Conservation (phyloP, 345 rosid genomes). For the Lepidium aucheri region DNA sequence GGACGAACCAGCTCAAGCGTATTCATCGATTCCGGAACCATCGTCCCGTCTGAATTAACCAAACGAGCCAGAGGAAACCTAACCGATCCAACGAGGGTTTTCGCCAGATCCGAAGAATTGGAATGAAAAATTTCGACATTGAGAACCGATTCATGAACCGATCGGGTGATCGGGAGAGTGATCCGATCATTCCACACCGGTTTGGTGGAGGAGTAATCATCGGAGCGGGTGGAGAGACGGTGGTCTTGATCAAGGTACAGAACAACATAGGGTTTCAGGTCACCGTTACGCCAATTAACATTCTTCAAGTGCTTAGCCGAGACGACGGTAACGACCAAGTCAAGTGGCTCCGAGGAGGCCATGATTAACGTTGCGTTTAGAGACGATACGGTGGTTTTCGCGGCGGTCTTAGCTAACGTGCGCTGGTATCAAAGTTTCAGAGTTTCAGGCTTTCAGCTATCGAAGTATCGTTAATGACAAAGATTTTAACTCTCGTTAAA, state of each 20-base stretch:
- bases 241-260: conserved; percentile 38
- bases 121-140: conserved; percentile 47
- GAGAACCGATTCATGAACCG: conserved; percentile 40
- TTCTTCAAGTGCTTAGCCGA: conserved; percentile 59
- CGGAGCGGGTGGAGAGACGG: conserved; percentile 45
- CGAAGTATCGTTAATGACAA: neutral
- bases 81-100: conserved; percentile 53
- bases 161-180: conserved; percentile 36
- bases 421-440: conserved; percentile 16
- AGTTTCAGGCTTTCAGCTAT: neutral
- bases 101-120: conserved; percentile 38
- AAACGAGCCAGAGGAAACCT: conserved; percentile 42
- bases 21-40: conserved; percentile 14
- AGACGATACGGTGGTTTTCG: conserved; percentile 14
- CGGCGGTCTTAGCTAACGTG: conserved; percentile 27
- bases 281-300: conserved; percentile 63
- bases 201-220: conserved; percentile 25
- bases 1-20: conserved; percentile 53
- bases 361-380: conserved; percentile 20
- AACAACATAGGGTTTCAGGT: conserved; percentile 46
- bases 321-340: conserved; percentile 34
- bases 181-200: conserved; percentile 57
- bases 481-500: neutral
- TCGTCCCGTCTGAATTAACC: conserved; percentile 32
- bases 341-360: conserved; percentile 33